These are phyloP conservation scores for Bimuria novae-zelandiae DNA, from an alignment of 2,329 filamentous ascomycete species.

Conservation along the genomic window DNA sequence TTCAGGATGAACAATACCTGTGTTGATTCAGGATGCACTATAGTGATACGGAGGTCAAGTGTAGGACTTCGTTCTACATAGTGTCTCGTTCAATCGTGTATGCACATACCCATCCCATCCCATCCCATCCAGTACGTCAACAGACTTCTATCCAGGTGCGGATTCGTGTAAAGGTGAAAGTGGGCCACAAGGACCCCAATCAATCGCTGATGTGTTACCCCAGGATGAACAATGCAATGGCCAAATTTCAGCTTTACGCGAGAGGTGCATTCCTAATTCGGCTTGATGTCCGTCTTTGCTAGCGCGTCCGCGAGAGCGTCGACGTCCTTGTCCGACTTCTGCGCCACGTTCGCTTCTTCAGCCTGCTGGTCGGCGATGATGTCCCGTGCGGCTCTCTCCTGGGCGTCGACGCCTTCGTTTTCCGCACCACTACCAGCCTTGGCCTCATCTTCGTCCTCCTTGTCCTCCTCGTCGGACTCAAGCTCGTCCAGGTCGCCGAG, in stretches of 20 bases:
- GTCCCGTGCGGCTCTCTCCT: constrained; percentile 53
- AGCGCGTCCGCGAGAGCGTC: constrained; percentile 78
- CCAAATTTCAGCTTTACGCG: constrained; percentile 23
- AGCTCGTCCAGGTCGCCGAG: constrained; percentile 73
- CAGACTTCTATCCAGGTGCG: too few relatives aligned
- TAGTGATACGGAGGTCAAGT: too few relatives aligned
- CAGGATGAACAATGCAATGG: too few relatives aligned
- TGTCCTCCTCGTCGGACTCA: constrained; percentile 84
- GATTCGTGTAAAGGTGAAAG: too few relatives aligned
- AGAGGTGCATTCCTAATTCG: constrained; percentile 27
- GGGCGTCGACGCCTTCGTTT: constrained; percentile 60
- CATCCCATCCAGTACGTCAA: background rate
- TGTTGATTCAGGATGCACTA: too few relatives aligned
- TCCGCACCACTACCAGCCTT: constrained; percentile 69
- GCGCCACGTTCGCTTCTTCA: constrained; percentile 73
- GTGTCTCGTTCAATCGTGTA: constrained; percentile 4
- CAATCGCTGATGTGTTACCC: background rate
- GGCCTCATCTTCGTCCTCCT: constrained; percentile 70
- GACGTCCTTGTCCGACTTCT: constrained; percentile 75
- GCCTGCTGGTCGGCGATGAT: constrained; percentile 72
- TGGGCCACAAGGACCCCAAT: too few relatives aligned
- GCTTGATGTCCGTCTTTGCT: constrained; percentile 64
- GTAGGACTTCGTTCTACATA: background rate
- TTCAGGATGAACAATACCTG: too few relatives aligned
- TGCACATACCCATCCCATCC: background rate